Conservation (phyloP, 495 filamentous ascomycete genomes). For the Penicillium tannophilum region DNA sequence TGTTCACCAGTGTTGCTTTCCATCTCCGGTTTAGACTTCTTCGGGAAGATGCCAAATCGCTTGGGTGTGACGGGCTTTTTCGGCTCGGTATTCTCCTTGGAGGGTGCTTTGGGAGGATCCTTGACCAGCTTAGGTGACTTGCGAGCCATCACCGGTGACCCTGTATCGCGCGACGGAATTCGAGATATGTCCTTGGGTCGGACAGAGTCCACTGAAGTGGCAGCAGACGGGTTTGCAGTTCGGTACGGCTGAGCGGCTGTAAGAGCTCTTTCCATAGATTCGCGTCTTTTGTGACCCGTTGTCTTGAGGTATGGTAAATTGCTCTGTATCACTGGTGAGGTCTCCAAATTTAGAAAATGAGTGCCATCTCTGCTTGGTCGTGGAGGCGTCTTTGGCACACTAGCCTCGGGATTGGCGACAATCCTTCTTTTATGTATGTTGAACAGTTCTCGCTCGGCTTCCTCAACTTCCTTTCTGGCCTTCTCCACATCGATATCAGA, state of each 20-base stretch:
- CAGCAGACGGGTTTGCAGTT: conserved; percentile 28
- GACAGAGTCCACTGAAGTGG: conserved; percentile 43
- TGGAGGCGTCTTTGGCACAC: conserved; percentile 28
- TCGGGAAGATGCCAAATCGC: conserved; percentile 76
- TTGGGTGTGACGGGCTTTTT: conserved; percentile 40
- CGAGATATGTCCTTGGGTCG: conserved; percentile 37
- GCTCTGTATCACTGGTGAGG: conserved; percentile 75
- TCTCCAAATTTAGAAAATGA: conserved; percentile 61
- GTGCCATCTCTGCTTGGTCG: conserved; percentile 84
- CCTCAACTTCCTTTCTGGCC: conserved; percentile 27
- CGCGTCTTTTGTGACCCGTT: conserved; percentile 45
- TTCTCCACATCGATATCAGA: conserved; percentile 27
- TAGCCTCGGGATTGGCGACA: background rate
- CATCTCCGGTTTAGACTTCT: conserved; percentile 68
- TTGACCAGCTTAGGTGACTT: conserved; percentile 35
- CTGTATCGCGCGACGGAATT: conserved; percentile 44
- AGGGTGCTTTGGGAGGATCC: conserved; percentile 22
- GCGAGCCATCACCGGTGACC: conserved; percentile 33
- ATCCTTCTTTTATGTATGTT: conserved; percentile 11
- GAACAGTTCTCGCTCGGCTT: conserved; percentile 28
- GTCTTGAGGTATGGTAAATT: conserved; percentile 58
- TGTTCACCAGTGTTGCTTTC: conserved; percentile 52
- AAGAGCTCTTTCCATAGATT: conserved; percentile 39
- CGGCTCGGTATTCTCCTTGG: conserved; percentile 27
- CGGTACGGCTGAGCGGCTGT: conserved; percentile 12